Base-by-base conservation (phyloP, 352 stramenopile genomes). In the Phytophthora foliorum region DNA sequence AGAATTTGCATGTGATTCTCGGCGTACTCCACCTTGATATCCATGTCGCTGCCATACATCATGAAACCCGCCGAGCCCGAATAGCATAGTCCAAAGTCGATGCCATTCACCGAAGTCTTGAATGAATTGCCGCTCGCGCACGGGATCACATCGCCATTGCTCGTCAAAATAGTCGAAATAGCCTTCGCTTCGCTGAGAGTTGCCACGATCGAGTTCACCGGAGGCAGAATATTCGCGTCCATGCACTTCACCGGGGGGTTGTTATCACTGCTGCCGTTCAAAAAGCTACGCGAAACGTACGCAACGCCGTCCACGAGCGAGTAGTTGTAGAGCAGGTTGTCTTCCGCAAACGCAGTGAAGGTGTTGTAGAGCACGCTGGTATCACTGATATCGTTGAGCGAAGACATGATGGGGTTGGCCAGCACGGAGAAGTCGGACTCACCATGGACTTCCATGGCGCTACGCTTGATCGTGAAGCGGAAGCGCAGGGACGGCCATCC, bases 51-150 rank as follows among this genome's bases (percentile, higher is more conserved):
- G n/a, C 69, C 65, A 36, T 45, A 64, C 59, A 78, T 67, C 32
- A 39, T 69, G 34, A 78, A 76, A 11, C 67, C 72, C 39, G 41
- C 56, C 39, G 48, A 64, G 19, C 41, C 57, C 24, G 57, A 71
- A 39, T 45, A 77, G 10, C 77, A 85, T 16, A 89, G 8, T 22
- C 77, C 63, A 48, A 82, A 86, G 27, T 74, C 48, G 58, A 82
- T 68, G 16, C 51, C 68, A 16, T 69, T 59, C 21, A 86, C 75
- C 29, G 52, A 57, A 19, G 64, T 45, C n/a, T 71, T 65, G 32
- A 81, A 75, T 6, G 69, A 49, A 39, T 72, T 63, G 9, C 62
- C 72, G 36, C 39, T 57, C 13, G 52, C 57, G 38, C 77, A 84
- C 24, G 61, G 36, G n/a, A 71, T 64, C 2, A 31, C 19, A 14